Base-by-base conservation (phyloP, 2,329 filamentous ascomycete genomes). In the Xylariaceae sp. region DNA sequence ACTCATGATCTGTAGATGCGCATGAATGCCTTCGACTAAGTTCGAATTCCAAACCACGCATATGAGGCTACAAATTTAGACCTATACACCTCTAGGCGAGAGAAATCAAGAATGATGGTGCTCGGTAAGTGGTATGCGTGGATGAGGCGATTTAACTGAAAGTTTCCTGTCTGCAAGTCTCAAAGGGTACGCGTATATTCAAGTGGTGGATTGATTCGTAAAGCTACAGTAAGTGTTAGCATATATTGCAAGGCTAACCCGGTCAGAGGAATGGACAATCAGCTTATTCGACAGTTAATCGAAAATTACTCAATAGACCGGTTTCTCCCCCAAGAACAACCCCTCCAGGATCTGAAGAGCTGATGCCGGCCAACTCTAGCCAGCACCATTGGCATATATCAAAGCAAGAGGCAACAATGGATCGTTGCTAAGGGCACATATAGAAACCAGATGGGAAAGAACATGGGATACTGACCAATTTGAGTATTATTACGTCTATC, bases 1-100 rank as follows among this genome's bases (percentile, higher is more conserved):
- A 71, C 77, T 85, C 82, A 86, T 85, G 61, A 49, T 68, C 67
- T 78, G 63, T 52, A 61, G 33, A 65, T 62, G 11, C 57, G 53
- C 53, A 57, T 58, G 41, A 39, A 62, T 53, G 29, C 33, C 55
- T 53, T 60, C 52, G 50, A 51, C 29, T 40, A 31, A 48, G 11
- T 43, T 50, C 19, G 19, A 43, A 36, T 36, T 33, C 23, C 16
- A 43, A 44, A 39, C 37, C 28, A 26, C 49, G 51, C 43, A 48
- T 33, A 52, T 43, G 19, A 36, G 31, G 31, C 41, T 11, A 43
- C 41, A 54, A 41, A 14, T 33, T 51, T 33, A 56, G 34, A 50
- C 43, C 26, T 45, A 36, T 45, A 57, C 45, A 40, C 19, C 46
- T 56, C 47, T 59, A 56, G 24, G 34, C 21, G 21, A 33, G 53